phyloP scores from a whole-genome alignment of 257 asterid genomes.

The Plantago ovata region DNA sequence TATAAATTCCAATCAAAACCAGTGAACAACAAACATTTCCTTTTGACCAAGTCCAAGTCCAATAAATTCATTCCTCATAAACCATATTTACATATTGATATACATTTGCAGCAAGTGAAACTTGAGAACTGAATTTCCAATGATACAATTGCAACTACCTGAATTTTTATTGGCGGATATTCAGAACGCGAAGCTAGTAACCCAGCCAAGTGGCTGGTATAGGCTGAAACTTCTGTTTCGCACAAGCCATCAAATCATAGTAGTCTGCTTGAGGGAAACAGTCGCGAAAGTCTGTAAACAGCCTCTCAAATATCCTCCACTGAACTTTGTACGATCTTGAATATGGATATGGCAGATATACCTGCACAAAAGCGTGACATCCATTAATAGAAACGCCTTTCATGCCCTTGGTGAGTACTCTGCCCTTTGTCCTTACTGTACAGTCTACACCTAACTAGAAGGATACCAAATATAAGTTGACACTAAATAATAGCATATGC shows the following conservation, averaged over 20 bases:
- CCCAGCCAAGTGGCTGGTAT: slow-evolving; percentile 75
- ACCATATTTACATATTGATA: slow-evolving; percentile 5
- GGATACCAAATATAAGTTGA: too few species aligned
- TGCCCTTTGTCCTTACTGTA: too few species aligned
- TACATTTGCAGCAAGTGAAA: not conserved
- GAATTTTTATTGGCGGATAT: not conserved
- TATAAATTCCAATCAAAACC: too few species aligned
- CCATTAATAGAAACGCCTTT: too few species aligned
- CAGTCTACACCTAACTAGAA: too few species aligned
- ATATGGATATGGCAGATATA: slow-evolving; percentile 57
- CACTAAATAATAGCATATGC: too few species aligned
- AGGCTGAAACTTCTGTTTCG: slow-evolving; percentile 62
- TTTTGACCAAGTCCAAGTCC: too few species aligned
- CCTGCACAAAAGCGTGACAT: slow-evolving; percentile 41
- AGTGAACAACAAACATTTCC: too few species aligned
- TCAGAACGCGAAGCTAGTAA: slow-evolving; percentile 25
- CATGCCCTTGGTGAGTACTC: too few species aligned
- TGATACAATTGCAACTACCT: not conserved
- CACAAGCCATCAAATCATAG: slow-evolving; percentile 53
- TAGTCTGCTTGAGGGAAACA: slow-evolving; percentile 49
- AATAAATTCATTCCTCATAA: too few species aligned
- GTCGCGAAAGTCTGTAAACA: slow-evolving; percentile 67
- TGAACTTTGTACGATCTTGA: slow-evolving; percentile 62
- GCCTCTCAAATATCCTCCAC: slow-evolving; percentile 70
- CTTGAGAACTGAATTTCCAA: not conserved